phyloP scores from a whole-genome alignment of 306 rosid species.

The Lablab purpureus region DNA sequence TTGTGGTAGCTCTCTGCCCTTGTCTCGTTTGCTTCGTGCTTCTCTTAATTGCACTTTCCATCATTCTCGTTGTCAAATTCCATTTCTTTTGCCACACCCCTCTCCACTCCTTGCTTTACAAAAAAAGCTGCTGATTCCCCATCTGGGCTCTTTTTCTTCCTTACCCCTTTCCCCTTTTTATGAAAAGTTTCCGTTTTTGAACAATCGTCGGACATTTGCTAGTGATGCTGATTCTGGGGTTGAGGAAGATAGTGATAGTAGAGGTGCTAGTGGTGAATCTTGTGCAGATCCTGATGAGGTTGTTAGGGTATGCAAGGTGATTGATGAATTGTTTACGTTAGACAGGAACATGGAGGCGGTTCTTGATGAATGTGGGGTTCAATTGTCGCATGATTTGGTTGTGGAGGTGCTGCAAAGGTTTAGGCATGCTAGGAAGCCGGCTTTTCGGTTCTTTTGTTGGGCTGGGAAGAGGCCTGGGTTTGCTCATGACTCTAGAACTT shows the following conservation, averaged over 20 bases:
- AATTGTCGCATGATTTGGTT: conserved; percentile 79
- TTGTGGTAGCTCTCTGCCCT: conserved; percentile 82
- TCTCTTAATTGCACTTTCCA: conserved; percentile 60
- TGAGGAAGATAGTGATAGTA: conserved; percentile 42
- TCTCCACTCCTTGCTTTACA: conserved; percentile 68
- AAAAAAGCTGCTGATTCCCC: conserved; percentile 60
- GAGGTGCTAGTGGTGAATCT: conserved; percentile 41
- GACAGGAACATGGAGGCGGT: conserved; percentile 95
- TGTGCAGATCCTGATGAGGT: conserved; percentile 69
- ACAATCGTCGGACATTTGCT: conserved; percentile 42
- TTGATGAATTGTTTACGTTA: conserved; percentile 86
- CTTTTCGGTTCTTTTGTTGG: conserved; percentile 93
- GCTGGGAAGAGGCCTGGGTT: conserved; percentile 71
- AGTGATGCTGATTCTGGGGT: conserved; percentile 50
- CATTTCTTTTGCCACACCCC: conserved; percentile 86
- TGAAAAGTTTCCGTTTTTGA: conserved; percentile 37
- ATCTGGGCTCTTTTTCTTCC: background rate
- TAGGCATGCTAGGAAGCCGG: conserved; percentile 85
- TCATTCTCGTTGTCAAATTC: conserved; percentile 76
- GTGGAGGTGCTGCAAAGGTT: conserved; percentile 80
- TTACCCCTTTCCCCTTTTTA: conserved; percentile 13
- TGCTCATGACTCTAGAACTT: conserved; percentile 73
- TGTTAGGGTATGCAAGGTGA: conserved; percentile 79
- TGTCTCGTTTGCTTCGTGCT: conserved; percentile 82
- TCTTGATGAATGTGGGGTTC: conserved; percentile 73